Evolutionary conservation across 2,329 filamentous ascomycete species (phyloP).

Genomic region (Xylogone sp.): DNA sequence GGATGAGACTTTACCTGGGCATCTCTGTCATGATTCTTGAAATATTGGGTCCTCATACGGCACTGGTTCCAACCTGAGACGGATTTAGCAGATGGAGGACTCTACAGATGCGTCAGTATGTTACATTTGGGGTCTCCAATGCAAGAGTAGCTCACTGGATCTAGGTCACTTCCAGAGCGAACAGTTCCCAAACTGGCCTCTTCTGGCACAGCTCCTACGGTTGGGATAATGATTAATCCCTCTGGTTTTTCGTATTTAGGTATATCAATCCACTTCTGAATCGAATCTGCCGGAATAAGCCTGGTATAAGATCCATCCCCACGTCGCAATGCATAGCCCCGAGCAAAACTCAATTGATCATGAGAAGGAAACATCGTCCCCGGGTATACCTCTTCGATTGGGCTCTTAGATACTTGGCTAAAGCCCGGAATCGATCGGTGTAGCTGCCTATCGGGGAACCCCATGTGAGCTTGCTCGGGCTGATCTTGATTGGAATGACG

Average conservation of each 20-base stretch:
- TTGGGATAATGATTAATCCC: conserved; percentile 26
- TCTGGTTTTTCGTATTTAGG: conserved; percentile 27
- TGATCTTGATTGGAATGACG: neutral
- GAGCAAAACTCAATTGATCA: conserved; percentile 25
- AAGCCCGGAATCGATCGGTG: neutral
- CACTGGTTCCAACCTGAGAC: too few relatives aligned
- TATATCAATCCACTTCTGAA: conserved; percentile 39
- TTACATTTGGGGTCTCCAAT: neutral
- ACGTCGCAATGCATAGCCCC: conserved; percentile 50
- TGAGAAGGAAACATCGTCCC: conserved; percentile 16
- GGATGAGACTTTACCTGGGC: too few relatives aligned
- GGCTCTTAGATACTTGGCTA: conserved; percentile 4
- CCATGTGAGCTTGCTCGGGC: neutral
- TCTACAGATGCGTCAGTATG: neutral
- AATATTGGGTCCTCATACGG: too few relatives aligned
- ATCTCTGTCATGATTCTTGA: too few relatives aligned
- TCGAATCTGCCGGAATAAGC: conserved; percentile 51
- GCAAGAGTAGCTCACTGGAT: neutral
- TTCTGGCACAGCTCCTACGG: conserved; percentile 12
- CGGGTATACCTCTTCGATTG: conserved; percentile 16
- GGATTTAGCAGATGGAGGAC: too few relatives aligned
- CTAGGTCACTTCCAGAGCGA: neutral
- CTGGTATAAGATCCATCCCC: conserved; percentile 50
- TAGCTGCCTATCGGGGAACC: neutral
- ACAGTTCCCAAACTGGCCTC: neutral